Evolutionary conservation across 2,329 filamentous ascomycete genomes (phyloP).

Genomic region (Alternaria sp.): DNA sequence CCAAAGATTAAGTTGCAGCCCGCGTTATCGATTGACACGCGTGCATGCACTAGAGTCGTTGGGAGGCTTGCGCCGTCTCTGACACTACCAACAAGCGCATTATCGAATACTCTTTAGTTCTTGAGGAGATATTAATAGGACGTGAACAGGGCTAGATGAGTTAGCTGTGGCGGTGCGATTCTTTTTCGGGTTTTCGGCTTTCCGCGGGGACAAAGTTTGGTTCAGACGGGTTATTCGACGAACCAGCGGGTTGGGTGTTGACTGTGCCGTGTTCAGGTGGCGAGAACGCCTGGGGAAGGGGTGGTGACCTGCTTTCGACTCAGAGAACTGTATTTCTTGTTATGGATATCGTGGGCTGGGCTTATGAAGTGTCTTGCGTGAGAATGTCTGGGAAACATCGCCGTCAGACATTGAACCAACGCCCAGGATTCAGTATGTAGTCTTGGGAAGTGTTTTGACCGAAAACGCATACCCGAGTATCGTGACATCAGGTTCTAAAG

Average conservation of each 20-base stretch:
- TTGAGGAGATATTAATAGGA: not conserved
- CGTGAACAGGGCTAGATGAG: not conserved
- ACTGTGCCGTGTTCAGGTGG: not conserved
- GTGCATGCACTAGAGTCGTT: not conserved
- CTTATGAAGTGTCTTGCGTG: not conserved
- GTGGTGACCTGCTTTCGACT: not conserved
- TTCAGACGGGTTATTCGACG: not conserved
- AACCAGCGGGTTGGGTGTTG: not conserved
- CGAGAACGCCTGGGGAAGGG: not conserved
- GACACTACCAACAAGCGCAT: not conserved
- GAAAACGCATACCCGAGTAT: not conserved
- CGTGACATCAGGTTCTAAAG: not conserved
- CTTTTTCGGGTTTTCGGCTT: not conserved
- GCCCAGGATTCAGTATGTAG: not conserved
- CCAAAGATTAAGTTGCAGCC: not conserved
- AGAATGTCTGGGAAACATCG: not conserved
- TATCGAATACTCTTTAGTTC: not conserved
- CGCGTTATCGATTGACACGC: conserved; percentile 1
- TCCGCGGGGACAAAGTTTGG: not conserved
- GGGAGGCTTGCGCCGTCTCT: not conserved
- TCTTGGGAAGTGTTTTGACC: not conserved
- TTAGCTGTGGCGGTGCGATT: not conserved
- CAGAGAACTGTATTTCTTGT: not conserved
- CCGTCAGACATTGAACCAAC: not conserved
- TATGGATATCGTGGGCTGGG: not conserved